Conservation (phyloP, 495 filamentous ascomycete species). For the Cenococcum geophilum region DNA sequence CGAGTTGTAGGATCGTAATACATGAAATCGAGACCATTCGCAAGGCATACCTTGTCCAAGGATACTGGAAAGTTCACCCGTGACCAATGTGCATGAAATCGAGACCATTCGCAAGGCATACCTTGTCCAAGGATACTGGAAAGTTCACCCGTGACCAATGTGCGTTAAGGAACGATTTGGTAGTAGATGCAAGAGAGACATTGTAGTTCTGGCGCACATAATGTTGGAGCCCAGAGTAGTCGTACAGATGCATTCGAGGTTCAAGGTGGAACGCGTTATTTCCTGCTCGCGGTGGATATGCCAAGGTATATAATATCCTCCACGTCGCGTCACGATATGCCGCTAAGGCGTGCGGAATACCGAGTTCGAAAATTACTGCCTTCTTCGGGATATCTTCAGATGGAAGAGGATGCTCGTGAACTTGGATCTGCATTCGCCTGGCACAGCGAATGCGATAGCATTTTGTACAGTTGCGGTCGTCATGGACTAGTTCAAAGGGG, state of each 20-base stretch:
- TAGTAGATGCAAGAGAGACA: conserved; percentile 39
- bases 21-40: too few relatives aligned
- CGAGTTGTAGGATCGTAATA: too few relatives aligned
- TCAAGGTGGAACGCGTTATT: too few relatives aligned
- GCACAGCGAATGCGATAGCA: conserved; percentile 34
- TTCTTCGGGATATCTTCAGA: conserved; percentile 27
- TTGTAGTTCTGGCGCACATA: too few relatives aligned
- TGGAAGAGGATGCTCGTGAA: conserved; percentile 48
- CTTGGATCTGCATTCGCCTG: conserved; percentile 36
- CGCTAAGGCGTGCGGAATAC: conserved; percentile 36
- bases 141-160: conserved; percentile 36
- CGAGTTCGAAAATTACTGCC: conserved; percentile 44
- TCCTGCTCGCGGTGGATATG: conserved; percentile 10
- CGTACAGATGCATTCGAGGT: too few relatives aligned
- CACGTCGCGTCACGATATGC: conserved; percentile 46
- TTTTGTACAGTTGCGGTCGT: conserved; percentile 40
- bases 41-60: too few relatives aligned
- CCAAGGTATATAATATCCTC: conserved; percentile 33
- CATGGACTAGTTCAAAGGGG: conserved; percentile 12
- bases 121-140: conserved; percentile 30
- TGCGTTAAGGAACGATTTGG: conserved; percentile 36
- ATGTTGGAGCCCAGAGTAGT: too few relatives aligned
- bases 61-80: conserved; percentile 29
- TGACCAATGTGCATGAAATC: too few relatives aligned
- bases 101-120: too few relatives aligned